Conservation (phyloP, 441 rosid genomes). For the Sinapis alba region DNA sequence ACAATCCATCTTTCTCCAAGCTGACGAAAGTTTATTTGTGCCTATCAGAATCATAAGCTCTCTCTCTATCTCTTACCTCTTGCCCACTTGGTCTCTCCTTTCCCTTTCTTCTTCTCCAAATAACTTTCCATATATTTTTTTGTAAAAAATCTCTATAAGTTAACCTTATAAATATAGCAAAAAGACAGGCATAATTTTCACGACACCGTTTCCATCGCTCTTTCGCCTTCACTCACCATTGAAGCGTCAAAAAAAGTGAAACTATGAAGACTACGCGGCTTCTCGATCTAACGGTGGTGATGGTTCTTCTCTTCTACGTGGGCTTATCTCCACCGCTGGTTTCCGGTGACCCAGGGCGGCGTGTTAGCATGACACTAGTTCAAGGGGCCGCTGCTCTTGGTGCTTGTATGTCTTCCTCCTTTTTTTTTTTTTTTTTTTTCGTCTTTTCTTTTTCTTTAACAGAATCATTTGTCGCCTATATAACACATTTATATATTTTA, state of each 20-base stretch:
- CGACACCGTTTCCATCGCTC: not conserved
- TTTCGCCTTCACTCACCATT: slow-evolving; percentile 13
- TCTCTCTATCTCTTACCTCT: slow-evolving; percentile 7
- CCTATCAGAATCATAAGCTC: slow-evolving; percentile 19
- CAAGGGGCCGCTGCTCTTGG: slow-evolving; percentile 55
- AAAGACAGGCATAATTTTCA: not conserved
- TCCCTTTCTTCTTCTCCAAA: slow-evolving; percentile 31
- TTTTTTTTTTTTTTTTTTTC: not conserved
- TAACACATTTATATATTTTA: not conserved
- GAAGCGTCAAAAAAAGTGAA: not conserved
- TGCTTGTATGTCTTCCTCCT: slow-evolving; percentile 51
- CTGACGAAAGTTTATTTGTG: slow-evolving; percentile 22
- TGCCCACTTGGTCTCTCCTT: slow-evolving; percentile 39
- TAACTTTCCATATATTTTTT: not conserved
- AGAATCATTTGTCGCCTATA: not conserved
- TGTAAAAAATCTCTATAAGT: not conserved
- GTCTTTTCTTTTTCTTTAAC: not conserved
- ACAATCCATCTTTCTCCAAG: slow-evolving; percentile 10
- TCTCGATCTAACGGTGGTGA: slow-evolving; percentile 28
- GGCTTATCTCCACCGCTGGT: slow-evolving; percentile 26
- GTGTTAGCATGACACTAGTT: slow-evolving; percentile 70
- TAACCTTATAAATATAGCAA: not conserved
- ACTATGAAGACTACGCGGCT: slow-evolving; percentile 29
- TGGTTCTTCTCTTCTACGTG: slow-evolving; percentile 32
- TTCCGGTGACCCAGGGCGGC: slow-evolving; percentile 21